Evolutionary conservation across 257 asterid species (phyloP).

Genomic region (Capsicum pubescens): DNA sequence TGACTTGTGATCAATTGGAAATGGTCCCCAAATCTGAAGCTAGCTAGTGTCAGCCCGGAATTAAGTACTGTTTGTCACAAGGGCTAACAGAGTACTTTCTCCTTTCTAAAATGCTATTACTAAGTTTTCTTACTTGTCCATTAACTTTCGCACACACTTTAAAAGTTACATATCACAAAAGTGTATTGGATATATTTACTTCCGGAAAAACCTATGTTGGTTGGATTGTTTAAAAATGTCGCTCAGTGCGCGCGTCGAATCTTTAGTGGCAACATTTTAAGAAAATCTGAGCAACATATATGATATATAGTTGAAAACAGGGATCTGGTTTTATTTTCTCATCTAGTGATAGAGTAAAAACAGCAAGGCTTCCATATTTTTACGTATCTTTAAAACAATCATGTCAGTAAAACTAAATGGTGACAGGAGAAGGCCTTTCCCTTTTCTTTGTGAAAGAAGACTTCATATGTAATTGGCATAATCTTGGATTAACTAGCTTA

Average conservation of each 20-base stretch:
- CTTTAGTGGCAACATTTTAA: neutral
- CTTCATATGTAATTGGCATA: neutral
- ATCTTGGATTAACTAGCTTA: constrained; percentile 24
- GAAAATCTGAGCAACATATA: neutral
- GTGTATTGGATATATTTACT: neutral
- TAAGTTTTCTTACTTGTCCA: neutral
- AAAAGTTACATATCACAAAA: neutral
- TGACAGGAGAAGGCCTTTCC: neutral
- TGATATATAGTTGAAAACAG: neutral
- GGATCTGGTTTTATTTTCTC: neutral
- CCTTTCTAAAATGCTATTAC: constrained; percentile 8
- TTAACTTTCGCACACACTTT: neutral
- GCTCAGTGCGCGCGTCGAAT: neutral
- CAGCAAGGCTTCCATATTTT: neutral
- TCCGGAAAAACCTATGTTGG: neutral
- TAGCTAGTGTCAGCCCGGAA: neutral
- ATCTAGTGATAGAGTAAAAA: neutral
- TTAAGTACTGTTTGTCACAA: neutral
- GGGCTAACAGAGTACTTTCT: neutral
- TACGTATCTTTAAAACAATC: neutral
- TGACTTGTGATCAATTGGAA: constrained; percentile 18
- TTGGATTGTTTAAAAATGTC: neutral
- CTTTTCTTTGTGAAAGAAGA: neutral
- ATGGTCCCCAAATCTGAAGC: constrained; percentile 31
- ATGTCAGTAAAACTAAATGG: neutral